Conservation (phyloP, 169 alveolate species). For the Amoebophrya sp. region DNA sequence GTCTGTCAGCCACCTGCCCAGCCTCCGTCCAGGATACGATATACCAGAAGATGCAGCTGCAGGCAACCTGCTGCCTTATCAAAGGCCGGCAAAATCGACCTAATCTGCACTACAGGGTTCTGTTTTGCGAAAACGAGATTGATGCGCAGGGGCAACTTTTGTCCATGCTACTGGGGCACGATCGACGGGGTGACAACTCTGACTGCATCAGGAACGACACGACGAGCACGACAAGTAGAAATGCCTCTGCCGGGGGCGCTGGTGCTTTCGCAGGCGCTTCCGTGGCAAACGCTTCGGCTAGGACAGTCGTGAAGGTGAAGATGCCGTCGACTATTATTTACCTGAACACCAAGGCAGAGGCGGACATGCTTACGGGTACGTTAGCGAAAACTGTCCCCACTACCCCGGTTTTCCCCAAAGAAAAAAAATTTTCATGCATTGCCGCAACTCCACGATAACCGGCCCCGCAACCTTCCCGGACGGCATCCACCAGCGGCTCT, state of each 20-base stretch:
- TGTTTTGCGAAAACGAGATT: background rate
- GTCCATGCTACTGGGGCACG: background rate
- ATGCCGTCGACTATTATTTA: background rate
- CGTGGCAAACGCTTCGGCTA: too few species aligned
- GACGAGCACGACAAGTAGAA: too few species aligned
- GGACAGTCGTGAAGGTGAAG: too few species aligned
- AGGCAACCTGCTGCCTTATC: background rate
- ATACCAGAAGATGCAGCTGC: background rate
- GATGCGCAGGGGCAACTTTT: background rate
- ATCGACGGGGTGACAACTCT: background rate
- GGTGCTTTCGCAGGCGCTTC: background rate
- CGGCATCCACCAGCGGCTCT: too few species aligned
- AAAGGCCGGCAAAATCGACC: constrained; percentile 20
- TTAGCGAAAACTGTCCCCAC: too few species aligned
- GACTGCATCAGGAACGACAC: too few species aligned
- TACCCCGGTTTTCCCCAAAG: too few species aligned
- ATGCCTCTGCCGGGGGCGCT: background rate
- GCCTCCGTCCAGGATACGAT: background rate
- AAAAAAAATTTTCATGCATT: too few species aligned
- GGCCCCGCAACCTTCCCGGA: too few species aligned
- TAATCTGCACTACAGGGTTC: background rate
- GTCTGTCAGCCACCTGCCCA: background rate
- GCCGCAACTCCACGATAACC: too few species aligned
- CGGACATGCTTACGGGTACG: background rate
- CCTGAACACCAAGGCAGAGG: background rate